These are phyloP conservation scores for Macrolepiota dolichaula DNA, from an alignment of 768 basidiomycete genomes.

Conservation along the genomic window DNA sequence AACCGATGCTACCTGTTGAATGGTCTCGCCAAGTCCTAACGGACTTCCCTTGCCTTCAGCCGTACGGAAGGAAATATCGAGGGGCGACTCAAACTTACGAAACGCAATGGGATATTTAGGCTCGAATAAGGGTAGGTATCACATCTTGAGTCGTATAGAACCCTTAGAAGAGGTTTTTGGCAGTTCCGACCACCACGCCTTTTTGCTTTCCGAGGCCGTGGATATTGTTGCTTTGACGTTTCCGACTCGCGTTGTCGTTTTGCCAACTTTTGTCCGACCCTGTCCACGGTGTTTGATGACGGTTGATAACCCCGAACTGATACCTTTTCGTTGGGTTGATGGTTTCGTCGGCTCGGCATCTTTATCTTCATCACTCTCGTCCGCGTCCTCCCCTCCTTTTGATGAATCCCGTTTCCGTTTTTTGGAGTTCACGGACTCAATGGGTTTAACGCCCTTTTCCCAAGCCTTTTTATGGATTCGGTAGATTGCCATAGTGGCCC, in stretches of 20 bases:
- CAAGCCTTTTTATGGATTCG: slow-evolving; percentile 78
- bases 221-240: background rate
- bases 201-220: background rate
- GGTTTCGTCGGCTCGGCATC: slow-evolving; percentile 12
- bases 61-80: background rate
- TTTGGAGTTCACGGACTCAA: slow-evolving; percentile 14
- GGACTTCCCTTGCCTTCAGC: background rate
- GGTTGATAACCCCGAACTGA: slow-evolving; percentile 61
- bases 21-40: background rate
- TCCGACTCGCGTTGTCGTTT: background rate
- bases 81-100: background rate
- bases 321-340: slow-evolving; percentile 38
- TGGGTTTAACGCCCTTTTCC: slow-evolving; percentile 46
- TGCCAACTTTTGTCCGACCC: background rate
- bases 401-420: slow-evolving; percentile 11
- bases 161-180: background rate
- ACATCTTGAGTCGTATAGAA: background rate
- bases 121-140: background rate
- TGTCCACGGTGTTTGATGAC: slow-evolving; percentile 32
- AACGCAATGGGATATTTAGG: background rate
- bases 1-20: too few species aligned
- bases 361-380: slow-evolving; percentile 14
- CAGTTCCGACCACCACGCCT: slow-evolving; percentile 3
- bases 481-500: slow-evolving; percentile 94
- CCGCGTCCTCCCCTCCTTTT: background rate